A percentile compares a stretch with the other conserved stretches of the same genome.
Evolutionary conservation across 305 asterid genomes (phyloP).

Genomic region (Lippia alba): DNA sequence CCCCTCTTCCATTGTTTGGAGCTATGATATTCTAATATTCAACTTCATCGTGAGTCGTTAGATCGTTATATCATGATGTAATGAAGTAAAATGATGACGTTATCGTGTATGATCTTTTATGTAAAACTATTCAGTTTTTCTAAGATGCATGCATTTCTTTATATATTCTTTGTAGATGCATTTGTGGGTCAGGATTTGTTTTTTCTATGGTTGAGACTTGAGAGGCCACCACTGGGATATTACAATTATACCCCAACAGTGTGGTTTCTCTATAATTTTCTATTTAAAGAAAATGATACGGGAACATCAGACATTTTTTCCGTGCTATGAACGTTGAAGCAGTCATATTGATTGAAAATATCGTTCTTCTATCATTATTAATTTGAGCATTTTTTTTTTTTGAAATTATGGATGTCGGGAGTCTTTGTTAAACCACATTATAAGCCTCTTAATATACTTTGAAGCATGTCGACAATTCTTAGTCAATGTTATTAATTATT

Average conservation of each 20-base stretch:
- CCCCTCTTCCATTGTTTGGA: background rate
- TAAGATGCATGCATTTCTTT: constrained; percentile 8
- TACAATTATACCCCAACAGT: background rate
- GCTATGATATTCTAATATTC: background rate
- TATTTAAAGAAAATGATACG: background rate
- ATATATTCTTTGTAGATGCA: background rate
- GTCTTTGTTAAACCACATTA: background rate
- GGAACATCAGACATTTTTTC: constrained; percentile 6
- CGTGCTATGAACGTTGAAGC: background rate
- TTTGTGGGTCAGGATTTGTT: constrained; percentile 6
- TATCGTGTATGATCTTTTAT: too few relatives aligned
- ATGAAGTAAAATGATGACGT: too few relatives aligned
- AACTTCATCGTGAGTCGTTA: too few relatives aligned
- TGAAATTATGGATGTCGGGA: background rate
- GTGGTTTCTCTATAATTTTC: background rate
- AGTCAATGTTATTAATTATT: background rate
- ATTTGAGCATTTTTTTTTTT: background rate
- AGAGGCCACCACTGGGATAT: background rate
- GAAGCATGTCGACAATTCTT: constrained; percentile 1
- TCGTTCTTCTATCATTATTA: background rate
- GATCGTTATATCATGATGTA: too few relatives aligned
- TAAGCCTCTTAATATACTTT: constrained; percentile 4
- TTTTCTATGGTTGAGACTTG: background rate
- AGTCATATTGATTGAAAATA: background rate
- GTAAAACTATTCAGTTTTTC: background rate